Base-by-base conservation (phyloP, 2,329 filamentous ascomycete genomes). In the Fusarium sp. region DNA sequence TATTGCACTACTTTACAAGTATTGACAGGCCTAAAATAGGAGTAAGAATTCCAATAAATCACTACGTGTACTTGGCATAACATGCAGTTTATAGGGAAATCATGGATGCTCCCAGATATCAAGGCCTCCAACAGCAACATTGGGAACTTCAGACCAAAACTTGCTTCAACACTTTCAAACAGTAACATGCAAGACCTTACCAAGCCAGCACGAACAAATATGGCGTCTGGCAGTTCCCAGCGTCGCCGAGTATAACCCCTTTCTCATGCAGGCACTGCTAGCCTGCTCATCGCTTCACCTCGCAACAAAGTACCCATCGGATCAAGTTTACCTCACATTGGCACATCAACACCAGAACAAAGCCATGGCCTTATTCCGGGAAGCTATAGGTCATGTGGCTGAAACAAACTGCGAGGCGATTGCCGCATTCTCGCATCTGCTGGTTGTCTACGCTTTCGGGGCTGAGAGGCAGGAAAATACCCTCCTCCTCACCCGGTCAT, bases 1-100 rank as follows among this genome's bases (percentile, higher is more conserved):
- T 74, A 14, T 8, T 74, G 20, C 66, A 62, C 6, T 74, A 74
- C 35, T 74, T 74, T 24, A 69, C 65, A 3, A 31, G 7, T 11
- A 24, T 35, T 2, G 22, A 14, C 13, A 29, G 6, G 5, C 1
- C 8, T 34, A 16, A 14, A 22, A 31, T 6, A 52, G 13, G 16
- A 20, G 47, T 52, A 2, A n/a, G 47, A 5, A 29, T n/a, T n/a
- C 47, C 6, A 6, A 29, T n/a, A 11, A 6, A n/a, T 20, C 10
- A 13, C 6, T 1, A 2, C 2, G 4, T 29, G 24, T 4, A 8
- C 16, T 4, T n/a, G 3, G 6, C 3, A n/a, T 52, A 31, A 29
- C 24, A 7, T 13, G 10, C 0, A 13, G 10, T 31, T 31, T 3
- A 31, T n/a, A 52, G 47, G 24, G 10, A 2, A 29, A 52, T 6